Conservation (phyloP, 1,284 basidiomycete species). For the Megacollybia platyphylla region DNA sequence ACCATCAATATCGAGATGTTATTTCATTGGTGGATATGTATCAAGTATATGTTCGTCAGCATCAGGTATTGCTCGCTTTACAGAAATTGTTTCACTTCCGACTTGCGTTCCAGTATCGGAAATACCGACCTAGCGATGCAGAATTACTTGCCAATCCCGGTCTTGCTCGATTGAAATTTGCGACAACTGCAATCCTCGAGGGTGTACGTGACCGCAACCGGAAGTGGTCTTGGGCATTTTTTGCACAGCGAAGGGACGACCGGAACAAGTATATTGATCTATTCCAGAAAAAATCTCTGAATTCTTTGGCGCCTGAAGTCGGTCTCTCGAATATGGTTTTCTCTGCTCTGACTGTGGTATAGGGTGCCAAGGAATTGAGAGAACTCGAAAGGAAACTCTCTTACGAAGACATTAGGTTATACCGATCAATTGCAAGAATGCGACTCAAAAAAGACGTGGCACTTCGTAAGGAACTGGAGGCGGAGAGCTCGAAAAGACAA, state of each 20-base stretch:
- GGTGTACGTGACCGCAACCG: slow-evolving; percentile 79
- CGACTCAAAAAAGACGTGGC: slow-evolving; percentile 80
- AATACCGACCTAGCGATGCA: slow-evolving; percentile 57
- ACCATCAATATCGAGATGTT: slow-evolving; percentile 91
- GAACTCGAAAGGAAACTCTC: slow-evolving; percentile 74
- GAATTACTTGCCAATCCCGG: slow-evolving; percentile 58
- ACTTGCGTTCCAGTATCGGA: slow-evolving; percentile 54
- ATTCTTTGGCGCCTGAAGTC: slow-evolving; percentile 35
- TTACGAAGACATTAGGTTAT: slow-evolving; percentile 97
- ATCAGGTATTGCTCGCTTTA: slow-evolving; percentile 41
- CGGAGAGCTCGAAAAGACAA: slow-evolving; percentile 46
- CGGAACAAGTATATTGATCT: slow-evolving; percentile 75
- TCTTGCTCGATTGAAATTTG: slow-evolving; percentile 72
- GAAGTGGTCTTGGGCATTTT: slow-evolving; percentile 91
- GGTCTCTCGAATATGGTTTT: slow-evolving; percentile 8
- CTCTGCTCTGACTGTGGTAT: slow-evolving; percentile 2
- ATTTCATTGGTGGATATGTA: slow-evolving; percentile 96
- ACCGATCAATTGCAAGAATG: slow-evolving; percentile 90
- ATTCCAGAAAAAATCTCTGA: slow-evolving; percentile 70
- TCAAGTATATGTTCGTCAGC: slow-evolving; percentile 88
- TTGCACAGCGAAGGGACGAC: slow-evolving; percentile 82
- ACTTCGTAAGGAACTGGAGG: slow-evolving; percentile 54
- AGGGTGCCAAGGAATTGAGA: slow-evolving; percentile 57
- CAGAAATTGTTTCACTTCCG: slow-evolving; percentile 5
- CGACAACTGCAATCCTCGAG: slow-evolving; percentile 70